Percentiles rank a stretch among this genome's conserved stretches.
phyloP scores from a whole-genome alignment of 2,329 filamentous ascomycete genomes.

The Claviceps sp. region DNA sequence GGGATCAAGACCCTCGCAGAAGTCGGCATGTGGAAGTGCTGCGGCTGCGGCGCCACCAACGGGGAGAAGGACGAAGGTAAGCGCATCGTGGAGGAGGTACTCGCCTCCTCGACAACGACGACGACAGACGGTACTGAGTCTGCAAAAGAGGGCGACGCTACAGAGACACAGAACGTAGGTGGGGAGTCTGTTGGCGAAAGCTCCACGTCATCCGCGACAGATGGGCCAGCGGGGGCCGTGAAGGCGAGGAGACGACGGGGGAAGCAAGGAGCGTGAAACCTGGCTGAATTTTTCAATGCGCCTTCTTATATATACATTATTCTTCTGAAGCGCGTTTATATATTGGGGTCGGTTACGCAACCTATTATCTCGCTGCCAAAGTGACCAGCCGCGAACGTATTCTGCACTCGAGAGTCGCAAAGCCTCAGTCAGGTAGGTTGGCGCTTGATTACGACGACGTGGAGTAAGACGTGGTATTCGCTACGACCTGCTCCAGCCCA shows the following conservation, averaged over 20 bases:
- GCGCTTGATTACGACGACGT: too few species aligned
- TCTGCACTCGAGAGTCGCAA: too few species aligned
- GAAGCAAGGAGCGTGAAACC: not conserved
- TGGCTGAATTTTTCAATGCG: too few species aligned
- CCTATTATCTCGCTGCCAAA: too few species aligned
- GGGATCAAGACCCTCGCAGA: conserved; percentile 67
- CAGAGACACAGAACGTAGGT: conserved; percentile 3
- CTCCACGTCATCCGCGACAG: not conserved
- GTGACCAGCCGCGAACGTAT: too few species aligned
- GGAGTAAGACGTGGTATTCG: too few species aligned
- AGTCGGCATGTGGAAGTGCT: conserved; percentile 77
- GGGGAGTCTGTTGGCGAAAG: not conserved
- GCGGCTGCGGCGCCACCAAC: conserved; percentile 70
- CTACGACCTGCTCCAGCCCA: too few species aligned
- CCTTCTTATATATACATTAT: too few species aligned
- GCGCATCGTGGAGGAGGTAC: conserved; percentile 56
- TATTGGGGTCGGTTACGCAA: too few species aligned
- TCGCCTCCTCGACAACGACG: conserved; percentile 17
- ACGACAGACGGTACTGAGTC: conserved; percentile 10
- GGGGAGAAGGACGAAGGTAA: conserved; percentile 67
- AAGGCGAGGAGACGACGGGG: conserved; percentile 1
- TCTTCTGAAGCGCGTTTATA: too few species aligned
- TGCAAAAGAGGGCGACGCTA: conserved; percentile 3
- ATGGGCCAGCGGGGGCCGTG: conserved; percentile 1
- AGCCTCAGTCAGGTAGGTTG: too few species aligned